Evolutionary conservation across 345 rosid species (phyloP).

Genomic region (Limnanthes douglasii): DNA sequence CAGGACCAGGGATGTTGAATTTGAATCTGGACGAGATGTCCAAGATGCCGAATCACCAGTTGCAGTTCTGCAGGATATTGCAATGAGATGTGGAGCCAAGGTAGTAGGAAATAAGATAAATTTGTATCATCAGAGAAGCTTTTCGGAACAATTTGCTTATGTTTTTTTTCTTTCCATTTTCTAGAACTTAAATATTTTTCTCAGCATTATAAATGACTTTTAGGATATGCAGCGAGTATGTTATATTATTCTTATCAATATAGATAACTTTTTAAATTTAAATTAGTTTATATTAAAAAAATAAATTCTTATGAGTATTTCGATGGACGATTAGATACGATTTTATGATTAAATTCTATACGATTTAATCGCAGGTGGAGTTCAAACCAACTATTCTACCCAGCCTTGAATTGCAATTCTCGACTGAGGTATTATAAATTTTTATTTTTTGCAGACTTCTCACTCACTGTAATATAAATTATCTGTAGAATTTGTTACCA

Average conservation of each 20-base stretch:
- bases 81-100: slow-evolving; percentile 77
- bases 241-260: too few species aligned
- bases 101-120: slow-evolving; percentile 19
- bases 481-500: slow-evolving; percentile 3
- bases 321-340: too few species aligned
- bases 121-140: background rate
- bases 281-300: too few species aligned
- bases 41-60: slow-evolving; percentile 43
- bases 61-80: slow-evolving; percentile 56
- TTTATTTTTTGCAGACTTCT: slow-evolving; percentile 9
- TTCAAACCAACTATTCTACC: slow-evolving; percentile 50
- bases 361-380: slow-evolving; percentile 76
- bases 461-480: background rate
- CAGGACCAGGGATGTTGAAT: slow-evolving; percentile 50
- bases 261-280: too few species aligned
- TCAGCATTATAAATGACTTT: too few species aligned
- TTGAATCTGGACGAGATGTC: slow-evolving; percentile 41
- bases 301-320: too few species aligned
- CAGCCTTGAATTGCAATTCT: slow-evolving; percentile 61
- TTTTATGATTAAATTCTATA: too few species aligned
- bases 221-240: too few species aligned
- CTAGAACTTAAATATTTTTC: slow-evolving; percentile 2
- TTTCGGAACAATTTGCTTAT: slow-evolving; percentile 3
- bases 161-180: background rate
- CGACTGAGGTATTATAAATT: slow-evolving; percentile 47